phyloP scores from a whole-genome alignment of 768 basidiomycete species.

The Leccinum boreale region DNA sequence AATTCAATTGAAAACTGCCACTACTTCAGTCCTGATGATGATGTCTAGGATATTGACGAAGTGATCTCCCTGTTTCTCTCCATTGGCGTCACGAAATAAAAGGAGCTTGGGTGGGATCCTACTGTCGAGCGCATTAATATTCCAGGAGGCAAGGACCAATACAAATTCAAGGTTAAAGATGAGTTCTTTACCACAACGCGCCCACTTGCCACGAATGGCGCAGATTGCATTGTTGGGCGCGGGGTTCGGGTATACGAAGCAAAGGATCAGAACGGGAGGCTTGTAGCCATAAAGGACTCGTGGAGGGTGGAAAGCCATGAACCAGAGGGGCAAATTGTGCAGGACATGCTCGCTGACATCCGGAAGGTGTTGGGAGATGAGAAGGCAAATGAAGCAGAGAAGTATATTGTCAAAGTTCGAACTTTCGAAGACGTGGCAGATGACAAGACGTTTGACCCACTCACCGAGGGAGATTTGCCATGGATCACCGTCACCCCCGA shows the following conservation, averaged over 20 bases:
- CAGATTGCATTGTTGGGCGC: neutral
- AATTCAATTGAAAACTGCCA: no score
- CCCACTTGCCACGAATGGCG: neutral
- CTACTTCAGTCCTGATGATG: no score
- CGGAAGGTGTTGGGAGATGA: neutral
- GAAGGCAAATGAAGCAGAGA: neutral
- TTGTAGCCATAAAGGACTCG: slow-evolving; percentile 2
- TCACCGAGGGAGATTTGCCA: no score
- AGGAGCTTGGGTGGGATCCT: slow-evolving; percentile 9
- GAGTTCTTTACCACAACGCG: neutral
- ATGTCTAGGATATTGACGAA: no score
- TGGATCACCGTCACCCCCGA: no score
- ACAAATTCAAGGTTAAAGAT: neutral
- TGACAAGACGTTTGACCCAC: no score
- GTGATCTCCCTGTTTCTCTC: no score
- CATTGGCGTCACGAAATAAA: no score
- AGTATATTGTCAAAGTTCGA: neutral
- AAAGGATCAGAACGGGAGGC: neutral
- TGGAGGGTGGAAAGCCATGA: slow-evolving; percentile 1
- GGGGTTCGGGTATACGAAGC: slow-evolving; percentile 5
- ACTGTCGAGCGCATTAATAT: neutral
- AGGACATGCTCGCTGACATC: neutral
- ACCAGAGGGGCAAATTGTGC: neutral
- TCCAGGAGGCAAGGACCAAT: neutral
- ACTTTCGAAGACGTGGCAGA: neutral